Evolutionary conservation across 2,329 filamentous ascomycete species (phyloP).

Genomic region (Chaetomiaceae sp.): DNA sequence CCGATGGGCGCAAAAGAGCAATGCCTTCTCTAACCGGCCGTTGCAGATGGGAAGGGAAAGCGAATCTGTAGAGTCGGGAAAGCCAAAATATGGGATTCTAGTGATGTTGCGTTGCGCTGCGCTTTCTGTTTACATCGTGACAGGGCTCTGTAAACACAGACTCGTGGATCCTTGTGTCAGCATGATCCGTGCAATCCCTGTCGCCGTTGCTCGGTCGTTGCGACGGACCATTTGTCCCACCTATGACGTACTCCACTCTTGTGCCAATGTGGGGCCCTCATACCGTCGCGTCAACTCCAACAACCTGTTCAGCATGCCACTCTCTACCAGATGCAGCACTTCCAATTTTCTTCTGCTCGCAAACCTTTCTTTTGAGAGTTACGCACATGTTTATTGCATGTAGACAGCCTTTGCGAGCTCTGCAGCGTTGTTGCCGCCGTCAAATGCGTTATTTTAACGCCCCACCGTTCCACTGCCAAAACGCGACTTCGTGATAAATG

Average conservation of each 20-base stretch:
- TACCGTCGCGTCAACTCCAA: slow-evolving; percentile 22
- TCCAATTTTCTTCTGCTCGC: too few relatives aligned
- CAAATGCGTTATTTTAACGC: too few relatives aligned
- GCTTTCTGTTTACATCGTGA: slow-evolving; percentile 24
- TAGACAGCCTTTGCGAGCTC: neutral
- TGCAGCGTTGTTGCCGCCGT: neutral
- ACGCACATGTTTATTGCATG: neutral
- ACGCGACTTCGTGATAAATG: neutral
- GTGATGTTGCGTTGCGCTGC: neutral
- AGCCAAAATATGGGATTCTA: slow-evolving; percentile 3
- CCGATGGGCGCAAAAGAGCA: slow-evolving; percentile 5
- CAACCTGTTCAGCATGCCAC: neutral
- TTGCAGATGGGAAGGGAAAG: slow-evolving; percentile 1
- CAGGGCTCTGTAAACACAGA: slow-evolving; percentile 21
- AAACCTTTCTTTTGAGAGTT: neutral
- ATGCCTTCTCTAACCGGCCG: slow-evolving; percentile 14
- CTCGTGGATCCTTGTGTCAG: neutral
- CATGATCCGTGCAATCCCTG: slow-evolving; percentile 21
- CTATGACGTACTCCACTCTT: slow-evolving; percentile 19
- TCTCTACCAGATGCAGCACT: neutral
- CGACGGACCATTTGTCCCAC: slow-evolving; percentile 12
- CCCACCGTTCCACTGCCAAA: neutral
- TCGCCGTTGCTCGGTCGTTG: slow-evolving; percentile 16
- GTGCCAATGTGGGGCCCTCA: neutral
- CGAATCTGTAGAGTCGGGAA: slow-evolving; percentile 1